Evolutionary conservation across 1,284 basidiomycete species (phyloP).

Genomic region (Caloboletus firmus): DNA sequence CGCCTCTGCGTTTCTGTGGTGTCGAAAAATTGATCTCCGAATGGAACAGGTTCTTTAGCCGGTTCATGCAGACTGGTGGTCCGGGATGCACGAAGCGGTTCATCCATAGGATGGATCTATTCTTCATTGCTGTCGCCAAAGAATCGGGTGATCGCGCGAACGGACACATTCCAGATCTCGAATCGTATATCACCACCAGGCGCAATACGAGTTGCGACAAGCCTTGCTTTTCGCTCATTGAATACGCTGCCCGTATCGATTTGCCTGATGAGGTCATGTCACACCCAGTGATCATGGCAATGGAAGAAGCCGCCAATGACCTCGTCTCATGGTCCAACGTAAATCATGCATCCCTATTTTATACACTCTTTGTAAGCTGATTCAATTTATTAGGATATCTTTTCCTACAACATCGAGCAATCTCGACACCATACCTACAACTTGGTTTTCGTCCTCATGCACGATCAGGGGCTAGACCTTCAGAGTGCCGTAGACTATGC

Average conservation of each 20-base stretch:
- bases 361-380: constrained; percentile 9
- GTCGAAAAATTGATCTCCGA: constrained; percentile 7
- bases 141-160: constrained; percentile 54
- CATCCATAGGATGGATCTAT: constrained; percentile 53
- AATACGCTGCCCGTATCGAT: constrained; percentile 56
- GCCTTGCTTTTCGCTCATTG: constrained; percentile 59
- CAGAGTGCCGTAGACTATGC: constrained; percentile 55
- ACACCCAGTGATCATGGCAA: constrained; percentile 50
- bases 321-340: constrained; percentile 64
- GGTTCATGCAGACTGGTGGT: constrained; percentile 48
- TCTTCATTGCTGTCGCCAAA: constrained; percentile 54
- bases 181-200: constrained; percentile 57
- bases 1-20: constrained; percentile 1
- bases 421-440: constrained; percentile 57
- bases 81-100: constrained; percentile 55
- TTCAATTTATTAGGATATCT: constrained; percentile 49
- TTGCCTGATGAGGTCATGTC: constrained; percentile 55
- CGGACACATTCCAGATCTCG: constrained; percentile 49
- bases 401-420: constrained; percentile 64
- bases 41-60: constrained; percentile 49
- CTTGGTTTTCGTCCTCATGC: constrained; percentile 59
- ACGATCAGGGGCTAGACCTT: constrained; percentile 46
- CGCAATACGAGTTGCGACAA: constrained; percentile 59
- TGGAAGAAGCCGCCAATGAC: constrained; percentile 56
- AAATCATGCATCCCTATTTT: constrained; percentile 13